These are phyloP conservation scores for Diaporthe caulivora DNA, from an alignment of 2,329 filamentous ascomycete genomes.

Conservation along the genomic window DNA sequence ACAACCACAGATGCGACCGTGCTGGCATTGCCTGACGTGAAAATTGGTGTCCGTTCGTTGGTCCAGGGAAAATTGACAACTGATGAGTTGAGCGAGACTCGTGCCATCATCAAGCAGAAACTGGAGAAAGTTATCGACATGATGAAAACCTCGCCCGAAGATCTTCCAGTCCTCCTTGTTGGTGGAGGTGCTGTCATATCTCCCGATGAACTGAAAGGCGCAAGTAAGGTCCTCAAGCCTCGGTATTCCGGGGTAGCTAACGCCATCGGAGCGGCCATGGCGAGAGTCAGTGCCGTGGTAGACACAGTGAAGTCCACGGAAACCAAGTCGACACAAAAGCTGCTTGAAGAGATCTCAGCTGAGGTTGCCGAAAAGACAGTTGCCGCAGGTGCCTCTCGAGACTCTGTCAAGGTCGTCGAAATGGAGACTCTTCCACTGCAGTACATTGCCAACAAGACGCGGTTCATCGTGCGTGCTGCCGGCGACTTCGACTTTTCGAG, in stretches of 20 bases:
- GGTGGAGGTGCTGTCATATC: constrained; percentile 73
- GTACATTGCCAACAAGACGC: constrained; percentile 66
- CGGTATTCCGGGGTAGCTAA: constrained; percentile 72
- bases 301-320: constrained; percentile 65
- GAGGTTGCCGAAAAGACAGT: constrained; percentile 59
- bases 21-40: constrained; percentile 47
- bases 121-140: constrained; percentile 69
- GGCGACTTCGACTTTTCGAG: constrained; percentile 66
- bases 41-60: constrained; percentile 57
- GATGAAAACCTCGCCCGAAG: constrained; percentile 73
- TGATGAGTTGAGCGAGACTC: constrained; percentile 53
- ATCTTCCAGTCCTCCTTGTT: constrained; percentile 71
- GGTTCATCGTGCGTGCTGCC: constrained; percentile 69
- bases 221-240: constrained; percentile 68
- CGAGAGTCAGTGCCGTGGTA: constrained; percentile 67
- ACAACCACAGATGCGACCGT: constrained; percentile 71
- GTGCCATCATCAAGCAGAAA: constrained; percentile 59
- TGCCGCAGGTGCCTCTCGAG: constrained; percentile 57
- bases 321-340: constrained; percentile 51
- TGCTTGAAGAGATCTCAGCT: constrained; percentile 53
- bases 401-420: constrained; percentile 62
- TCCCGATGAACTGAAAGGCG: constrained; percentile 66
- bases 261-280: constrained; percentile 74
- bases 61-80: constrained; percentile 49
- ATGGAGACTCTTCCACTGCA: constrained; percentile 67